These are phyloP conservation scores for Hibiscus tridactylites DNA, from an alignment of 345 rosid genomes.

Conservation along the genomic window DNA sequence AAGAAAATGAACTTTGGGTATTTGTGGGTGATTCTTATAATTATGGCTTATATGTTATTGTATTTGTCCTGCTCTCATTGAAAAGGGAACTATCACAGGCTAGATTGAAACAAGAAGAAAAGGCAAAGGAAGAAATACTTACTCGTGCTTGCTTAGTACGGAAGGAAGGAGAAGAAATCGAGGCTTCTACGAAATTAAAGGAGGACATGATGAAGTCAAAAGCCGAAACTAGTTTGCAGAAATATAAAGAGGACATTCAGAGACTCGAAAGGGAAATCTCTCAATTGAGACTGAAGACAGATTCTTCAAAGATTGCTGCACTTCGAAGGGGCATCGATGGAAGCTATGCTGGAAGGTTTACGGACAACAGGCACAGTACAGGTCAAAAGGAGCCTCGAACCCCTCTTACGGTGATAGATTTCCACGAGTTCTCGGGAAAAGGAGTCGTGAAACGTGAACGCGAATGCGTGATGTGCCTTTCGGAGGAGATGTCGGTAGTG, in stretches of 20 bases:
- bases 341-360: slow-evolving; percentile 35
- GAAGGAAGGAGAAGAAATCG: not conserved
- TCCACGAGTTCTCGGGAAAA: slow-evolving; percentile 24
- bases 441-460: slow-evolving; percentile 64
- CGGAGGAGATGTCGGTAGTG: slow-evolving; percentile 52
- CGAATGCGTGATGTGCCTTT: slow-evolving; percentile 89
- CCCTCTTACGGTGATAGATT: slow-evolving; percentile 18
- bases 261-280: slow-evolving; percentile 59
- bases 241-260: slow-evolving; percentile 45
- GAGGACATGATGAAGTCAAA: slow-evolving; percentile 29
- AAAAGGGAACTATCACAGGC: not conserved
- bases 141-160: not conserved
- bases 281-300: slow-evolving; percentile 49
- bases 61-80: not conserved
- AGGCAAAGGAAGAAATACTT: not conserved
- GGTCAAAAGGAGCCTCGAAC: slow-evolving; percentile 24
- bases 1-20: not conserved
- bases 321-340: slow-evolving; percentile 51
- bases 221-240: slow-evolving; percentile 43
- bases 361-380: slow-evolving; percentile 15
- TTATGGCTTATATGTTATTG: not conserved
- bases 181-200: not conserved
- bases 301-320: slow-evolving; percentile 62
- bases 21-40: slow-evolving; percentile 5
- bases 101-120: not conserved